phyloP scores from a whole-genome alignment of 169 alveolate genomes.

The Plasmodium falciparum region DNA sequence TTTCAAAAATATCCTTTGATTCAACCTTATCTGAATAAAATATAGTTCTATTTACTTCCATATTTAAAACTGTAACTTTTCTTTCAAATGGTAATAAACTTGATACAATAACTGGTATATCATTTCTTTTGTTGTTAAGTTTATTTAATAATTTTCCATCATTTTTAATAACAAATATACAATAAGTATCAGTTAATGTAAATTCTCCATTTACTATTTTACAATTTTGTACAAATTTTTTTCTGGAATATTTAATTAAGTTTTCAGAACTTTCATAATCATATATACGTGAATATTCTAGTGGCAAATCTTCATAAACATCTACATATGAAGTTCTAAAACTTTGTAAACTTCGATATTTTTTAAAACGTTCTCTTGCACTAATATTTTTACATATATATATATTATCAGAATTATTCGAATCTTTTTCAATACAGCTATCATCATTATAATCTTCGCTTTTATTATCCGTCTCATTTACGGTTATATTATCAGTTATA shows the following conservation, averaged over 20 bases:
- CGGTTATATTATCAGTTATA: conserved; percentile 3
- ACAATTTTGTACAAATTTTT: conserved; percentile 75
- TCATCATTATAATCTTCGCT: background rate
- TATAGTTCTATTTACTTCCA: conserved; percentile 86
- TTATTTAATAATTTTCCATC: conserved; percentile 67
- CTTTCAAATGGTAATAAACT: conserved; percentile 94
- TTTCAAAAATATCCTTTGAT: conserved; percentile 88
- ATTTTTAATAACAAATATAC: conserved; percentile 67
- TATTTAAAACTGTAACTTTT: conserved; percentile 93
- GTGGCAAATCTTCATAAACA: conserved; percentile 94
- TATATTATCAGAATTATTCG: conserved; percentile 20
- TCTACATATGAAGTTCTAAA: conserved; percentile 93
- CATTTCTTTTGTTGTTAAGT: conserved; percentile 10
- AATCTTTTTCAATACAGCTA: conserved; percentile 28
- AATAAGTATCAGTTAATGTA: conserved; percentile 67
- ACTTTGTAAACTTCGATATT: conserved; percentile 92
- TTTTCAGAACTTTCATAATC: conserved; percentile 90
- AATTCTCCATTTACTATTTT: conserved; percentile 43
- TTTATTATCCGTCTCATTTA: conserved; percentile 1
- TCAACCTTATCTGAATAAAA: conserved; percentile 82
- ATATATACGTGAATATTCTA: conserved; percentile 90
- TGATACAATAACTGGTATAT: conserved; percentile 89
- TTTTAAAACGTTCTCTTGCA: conserved; percentile 90
- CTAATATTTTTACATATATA: conserved; percentile 43
- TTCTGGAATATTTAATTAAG: conserved; percentile 77